These are phyloP conservation scores for Wickerhamomyces silvicola DNA, from an alignment of 805 yeast genomes.

Conservation along the genomic window DNA sequence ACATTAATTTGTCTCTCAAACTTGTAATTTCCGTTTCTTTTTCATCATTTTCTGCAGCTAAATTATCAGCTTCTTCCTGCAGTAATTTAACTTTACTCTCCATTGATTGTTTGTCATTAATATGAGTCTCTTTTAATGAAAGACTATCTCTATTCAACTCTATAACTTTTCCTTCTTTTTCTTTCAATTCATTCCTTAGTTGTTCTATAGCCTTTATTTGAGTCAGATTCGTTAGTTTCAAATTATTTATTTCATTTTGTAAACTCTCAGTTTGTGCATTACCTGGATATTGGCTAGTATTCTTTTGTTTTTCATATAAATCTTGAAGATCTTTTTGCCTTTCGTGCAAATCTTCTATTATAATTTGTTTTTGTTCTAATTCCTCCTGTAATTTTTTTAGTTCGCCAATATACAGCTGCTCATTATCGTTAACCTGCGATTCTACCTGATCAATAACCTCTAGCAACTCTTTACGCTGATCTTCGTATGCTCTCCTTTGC, in stretches of 20 bases:
- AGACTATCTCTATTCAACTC: constrained; percentile 20
- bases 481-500: constrained; percentile 42
- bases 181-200: constrained; percentile 16
- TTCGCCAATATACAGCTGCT: constrained; percentile 39
- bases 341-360: constrained; percentile 19
- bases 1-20: constrained; percentile 1
- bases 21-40: constrained; percentile 4
- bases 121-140: constrained; percentile 22
- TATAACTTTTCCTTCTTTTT: constrained; percentile 7
- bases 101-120: constrained; percentile 4
- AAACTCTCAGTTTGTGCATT: constrained; percentile 27
- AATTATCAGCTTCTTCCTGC: background rate
- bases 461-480: constrained; percentile 52
- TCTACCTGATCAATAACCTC: constrained; percentile 52
- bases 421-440: constrained; percentile 49
- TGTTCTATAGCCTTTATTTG: constrained; percentile 22
- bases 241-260: constrained; percentile 26
- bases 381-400: constrained; percentile 31
- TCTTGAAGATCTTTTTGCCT: constrained; percentile 16
- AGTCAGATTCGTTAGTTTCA: constrained; percentile 24
- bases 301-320: constrained; percentile 9
- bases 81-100: background rate
- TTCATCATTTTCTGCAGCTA: background rate
- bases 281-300: constrained; percentile 17
- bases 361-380: constrained; percentile 19